These are phyloP conservation scores for Lentithecium fluviatile DNA, from an alignment of 495 filamentous ascomycete genomes.

Conservation along the genomic window DNA sequence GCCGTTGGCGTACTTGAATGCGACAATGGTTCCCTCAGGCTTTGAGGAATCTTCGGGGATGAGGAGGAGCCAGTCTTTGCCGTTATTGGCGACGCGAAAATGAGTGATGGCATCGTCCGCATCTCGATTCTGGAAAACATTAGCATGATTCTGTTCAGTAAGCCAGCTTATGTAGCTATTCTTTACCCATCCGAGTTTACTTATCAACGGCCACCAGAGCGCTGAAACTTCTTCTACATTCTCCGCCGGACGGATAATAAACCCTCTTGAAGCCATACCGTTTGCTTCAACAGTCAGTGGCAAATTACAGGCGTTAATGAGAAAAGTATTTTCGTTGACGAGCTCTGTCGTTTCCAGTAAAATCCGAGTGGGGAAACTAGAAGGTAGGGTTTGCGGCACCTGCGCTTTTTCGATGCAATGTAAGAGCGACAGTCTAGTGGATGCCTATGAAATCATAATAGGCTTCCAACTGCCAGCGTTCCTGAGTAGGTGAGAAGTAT, in stretches of 20 bases:
- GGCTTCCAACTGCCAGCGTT: too few relatives aligned
- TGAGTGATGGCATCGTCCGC: constrained; percentile 25
- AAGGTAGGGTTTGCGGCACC: too few relatives aligned
- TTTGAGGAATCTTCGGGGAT: constrained; percentile 13
- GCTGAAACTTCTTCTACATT: constrained; percentile 19
- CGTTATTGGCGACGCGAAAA: constrained; percentile 13
- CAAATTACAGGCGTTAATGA: neutral
- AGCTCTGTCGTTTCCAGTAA: too few relatives aligned
- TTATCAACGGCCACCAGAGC: constrained; percentile 33
- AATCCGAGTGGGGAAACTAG: too few relatives aligned
- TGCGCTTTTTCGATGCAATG: too few relatives aligned
- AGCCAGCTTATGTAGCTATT: neutral
- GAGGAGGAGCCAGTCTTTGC: constrained; percentile 25
- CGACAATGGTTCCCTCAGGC: constrained; percentile 31
- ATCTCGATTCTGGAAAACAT: constrained; percentile 20
- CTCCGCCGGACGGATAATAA: constrained; percentile 21
- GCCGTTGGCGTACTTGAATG: constrained; percentile 27
- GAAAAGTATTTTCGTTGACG: too few relatives aligned
- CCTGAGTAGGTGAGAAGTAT: too few relatives aligned
- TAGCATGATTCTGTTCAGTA: neutral
- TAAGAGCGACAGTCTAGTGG: too few relatives aligned
- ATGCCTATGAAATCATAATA: too few relatives aligned
- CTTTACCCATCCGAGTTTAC: constrained; percentile 30
- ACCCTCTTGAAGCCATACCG: neutral
- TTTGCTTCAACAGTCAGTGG: neutral